Conservation (phyloP, 345 rosid genomes). For the Populus deltoides region DNA sequence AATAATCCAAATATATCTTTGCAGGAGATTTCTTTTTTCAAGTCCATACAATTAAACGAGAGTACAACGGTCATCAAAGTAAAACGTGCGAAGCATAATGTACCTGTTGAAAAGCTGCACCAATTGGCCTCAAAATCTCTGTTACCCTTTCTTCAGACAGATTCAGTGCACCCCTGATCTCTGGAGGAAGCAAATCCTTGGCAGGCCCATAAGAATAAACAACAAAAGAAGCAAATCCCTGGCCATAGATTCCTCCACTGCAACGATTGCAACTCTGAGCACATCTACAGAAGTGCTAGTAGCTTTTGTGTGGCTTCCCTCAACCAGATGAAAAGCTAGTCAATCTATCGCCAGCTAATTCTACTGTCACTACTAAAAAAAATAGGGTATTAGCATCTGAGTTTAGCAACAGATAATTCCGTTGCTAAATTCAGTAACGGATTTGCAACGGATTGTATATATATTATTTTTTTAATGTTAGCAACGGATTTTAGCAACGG, state of each 20-base stretch:
- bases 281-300: conserved; percentile 49
- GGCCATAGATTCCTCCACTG: conserved; percentile 55
- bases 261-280: conserved; percentile 57
- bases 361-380: no score
- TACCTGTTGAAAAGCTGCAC: conserved; percentile 70
- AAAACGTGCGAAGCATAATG: conserved; percentile 7
- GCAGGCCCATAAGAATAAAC: conserved; percentile 64
- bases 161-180: conserved; percentile 50
- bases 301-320: conserved; percentile 59
- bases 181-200: conserved; percentile 72
- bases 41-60: no score
- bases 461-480: no score
- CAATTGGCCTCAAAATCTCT: conserved; percentile 52
- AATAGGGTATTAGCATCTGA: no score
- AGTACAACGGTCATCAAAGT: no score
- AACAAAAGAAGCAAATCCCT: conserved; percentile 59
- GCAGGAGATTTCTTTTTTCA: no score
- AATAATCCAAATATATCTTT: no score
- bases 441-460: no score
- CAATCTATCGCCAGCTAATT: conserved; percentile 43
- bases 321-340: conserved; percentile 48
- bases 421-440: no score
- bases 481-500: no score
- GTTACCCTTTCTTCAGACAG: conserved; percentile 63
- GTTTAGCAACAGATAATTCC: no score